phyloP scores from a whole-genome alignment of 306 rosid species.

The Quercus variabilis region DNA sequence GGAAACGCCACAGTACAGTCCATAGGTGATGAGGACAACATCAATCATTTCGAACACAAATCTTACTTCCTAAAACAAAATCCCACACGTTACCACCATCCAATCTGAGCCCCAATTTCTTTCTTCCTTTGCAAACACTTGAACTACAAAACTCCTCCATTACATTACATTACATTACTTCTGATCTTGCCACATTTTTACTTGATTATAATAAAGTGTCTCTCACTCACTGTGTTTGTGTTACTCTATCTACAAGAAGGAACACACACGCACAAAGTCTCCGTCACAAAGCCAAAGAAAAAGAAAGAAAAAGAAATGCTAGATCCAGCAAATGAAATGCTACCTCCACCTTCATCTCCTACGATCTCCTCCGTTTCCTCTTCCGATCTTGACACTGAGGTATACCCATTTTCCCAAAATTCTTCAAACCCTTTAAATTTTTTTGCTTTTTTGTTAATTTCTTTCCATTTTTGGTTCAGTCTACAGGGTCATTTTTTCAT shows the following conservation, averaged over 20 bases:
- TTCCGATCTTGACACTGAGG: slow-evolving; percentile 98
- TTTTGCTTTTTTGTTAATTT: background rate
- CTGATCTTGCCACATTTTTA: background rate
- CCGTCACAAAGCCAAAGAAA: no score
- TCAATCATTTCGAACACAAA: slow-evolving; percentile 27
- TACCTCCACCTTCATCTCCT: slow-evolving; percentile 88
- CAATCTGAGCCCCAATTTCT: slow-evolving; percentile 1
- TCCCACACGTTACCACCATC: background rate
- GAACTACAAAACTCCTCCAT: background rate
- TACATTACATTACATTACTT: background rate
- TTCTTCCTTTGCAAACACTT: background rate
- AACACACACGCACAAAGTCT: background rate
- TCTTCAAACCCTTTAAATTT: background rate
- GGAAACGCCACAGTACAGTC: background rate
- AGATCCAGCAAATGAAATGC: slow-evolving; percentile 72
- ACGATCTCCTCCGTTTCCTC: slow-evolving; percentile 87
- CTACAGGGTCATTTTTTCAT: slow-evolving; percentile 92
- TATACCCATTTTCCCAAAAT: background rate
- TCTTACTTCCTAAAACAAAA: background rate
- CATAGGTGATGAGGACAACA: background rate
- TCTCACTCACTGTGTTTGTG: background rate
- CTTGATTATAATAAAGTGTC: background rate
- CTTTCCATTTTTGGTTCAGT: slow-evolving; percentile 33
- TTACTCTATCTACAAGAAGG: background rate
- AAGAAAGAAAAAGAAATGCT: slow-evolving; percentile 42